Percentiles rank a stretch among this genome's conserved stretches.
These are phyloP conservation scores for Rhizophagus clarus DNA, from an alignment of 192 early-diverging fungal genomes.

Conservation along the genomic window DNA sequence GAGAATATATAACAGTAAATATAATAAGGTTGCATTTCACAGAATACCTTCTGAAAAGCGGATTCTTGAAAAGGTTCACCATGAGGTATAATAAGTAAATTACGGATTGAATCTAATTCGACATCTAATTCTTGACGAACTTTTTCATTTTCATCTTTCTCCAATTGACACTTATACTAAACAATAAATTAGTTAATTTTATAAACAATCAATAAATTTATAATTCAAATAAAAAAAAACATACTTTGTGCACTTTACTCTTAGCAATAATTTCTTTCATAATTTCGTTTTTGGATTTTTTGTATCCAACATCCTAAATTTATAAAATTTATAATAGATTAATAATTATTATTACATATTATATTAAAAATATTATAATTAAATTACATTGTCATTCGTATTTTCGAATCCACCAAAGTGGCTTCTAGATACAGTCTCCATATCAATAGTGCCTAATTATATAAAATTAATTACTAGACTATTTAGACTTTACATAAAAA, in stretches of 20 bases:
- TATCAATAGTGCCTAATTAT: slow-evolving; percentile 59
- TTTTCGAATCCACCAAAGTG: slow-evolving; percentile 94
- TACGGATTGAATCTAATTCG: slow-evolving; percentile 82
- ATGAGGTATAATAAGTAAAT: slow-evolving; percentile 59
- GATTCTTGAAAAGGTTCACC: slow-evolving; percentile 37
- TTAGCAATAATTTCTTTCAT: slow-evolving; percentile 99
- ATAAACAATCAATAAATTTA: too few relatives aligned
- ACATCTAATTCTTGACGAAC: slow-evolving; percentile 84
- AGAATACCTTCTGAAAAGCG: slow-evolving; percentile 12
- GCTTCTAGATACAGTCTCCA: slow-evolving; percentile 63
- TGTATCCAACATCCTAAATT: slow-evolving; percentile 48
- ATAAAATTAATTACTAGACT: neutral
- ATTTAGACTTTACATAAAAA: neutral
- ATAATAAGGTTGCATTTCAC: neutral
- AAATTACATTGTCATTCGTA: slow-evolving; percentile 42
- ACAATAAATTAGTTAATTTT: neutral
- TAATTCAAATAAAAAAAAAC: neutral
- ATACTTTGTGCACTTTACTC: slow-evolving; percentile 88
- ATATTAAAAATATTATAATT: neutral
- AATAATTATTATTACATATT: too few relatives aligned
- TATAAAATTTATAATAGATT: neutral
- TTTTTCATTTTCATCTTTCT: slow-evolving; percentile 84
- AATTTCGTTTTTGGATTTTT: slow-evolving; percentile 90
- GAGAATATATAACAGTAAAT: neutral
- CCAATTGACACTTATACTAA: slow-evolving; percentile 81